Evolutionary conservation across 2,329 filamentous ascomycete genomes (phyloP).

Genomic region (Hymenoscyphus occultus): DNA sequence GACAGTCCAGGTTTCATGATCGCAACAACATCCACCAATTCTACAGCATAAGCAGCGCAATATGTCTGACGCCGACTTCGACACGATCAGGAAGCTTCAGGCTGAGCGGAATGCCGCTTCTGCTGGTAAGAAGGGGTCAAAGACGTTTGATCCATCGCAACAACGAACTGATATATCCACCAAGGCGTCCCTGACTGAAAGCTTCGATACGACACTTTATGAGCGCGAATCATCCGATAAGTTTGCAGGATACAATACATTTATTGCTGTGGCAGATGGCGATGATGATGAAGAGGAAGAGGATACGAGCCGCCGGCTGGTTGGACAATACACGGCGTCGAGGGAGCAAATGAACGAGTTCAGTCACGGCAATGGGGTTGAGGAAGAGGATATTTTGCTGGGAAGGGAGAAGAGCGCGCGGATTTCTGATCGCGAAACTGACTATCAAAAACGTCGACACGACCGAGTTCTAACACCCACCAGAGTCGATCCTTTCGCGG

Average conservation of each 20-base stretch:
- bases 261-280: slow-evolving; percentile 74
- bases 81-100: slow-evolving; percentile 82
- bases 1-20: neutral
- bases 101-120: slow-evolving; percentile 85
- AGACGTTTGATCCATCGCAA: slow-evolving; percentile 71
- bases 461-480: slow-evolving; percentile 84
- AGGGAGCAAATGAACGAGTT: slow-evolving; percentile 93
- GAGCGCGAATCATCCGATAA: slow-evolving; percentile 74
- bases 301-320: slow-evolving; percentile 72
- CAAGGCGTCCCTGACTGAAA: slow-evolving; percentile 88
- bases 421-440: slow-evolving; percentile 89
- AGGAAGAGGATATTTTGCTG: slow-evolving; percentile 86
- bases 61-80: slow-evolving; percentile 81
- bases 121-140: slow-evolving; percentile 76
- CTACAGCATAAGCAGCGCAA: slow-evolving; percentile 4
- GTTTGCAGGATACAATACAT: slow-evolving; percentile 87
- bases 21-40: slow-evolving; percentile 6
- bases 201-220: slow-evolving; percentile 86
- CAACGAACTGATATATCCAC: slow-evolving; percentile 81
- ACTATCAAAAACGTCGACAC: slow-evolving; percentile 95
- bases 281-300: slow-evolving; percentile 79
- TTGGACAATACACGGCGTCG: slow-evolving; percentile 95
- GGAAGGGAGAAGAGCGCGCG: slow-evolving; percentile 84
- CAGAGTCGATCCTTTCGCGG: slow-evolving; percentile 79
- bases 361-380: slow-evolving; percentile 76